These are phyloP conservation scores for Moniliophthora roreri DNA, from an alignment of 1,284 basidiomycete genomes.

Conservation along the genomic window DNA sequence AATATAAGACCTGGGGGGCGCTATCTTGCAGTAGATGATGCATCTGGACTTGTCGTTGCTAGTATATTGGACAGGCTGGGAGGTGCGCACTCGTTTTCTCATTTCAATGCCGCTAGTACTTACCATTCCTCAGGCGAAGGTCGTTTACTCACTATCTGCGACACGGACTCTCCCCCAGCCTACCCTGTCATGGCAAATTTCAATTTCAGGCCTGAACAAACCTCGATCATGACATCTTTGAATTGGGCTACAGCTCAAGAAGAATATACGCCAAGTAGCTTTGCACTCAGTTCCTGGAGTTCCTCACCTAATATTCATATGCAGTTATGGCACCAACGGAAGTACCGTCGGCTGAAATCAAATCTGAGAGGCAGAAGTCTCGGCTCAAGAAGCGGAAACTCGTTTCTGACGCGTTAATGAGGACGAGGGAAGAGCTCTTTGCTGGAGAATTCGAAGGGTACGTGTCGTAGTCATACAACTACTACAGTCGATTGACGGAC, in stretches of 20 bases:
- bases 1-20: constrained; percentile 86
- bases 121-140: constrained; percentile 63
- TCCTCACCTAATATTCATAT: constrained; percentile 11
- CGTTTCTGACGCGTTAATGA: constrained; percentile 56
- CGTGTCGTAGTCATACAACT: constrained; percentile 21
- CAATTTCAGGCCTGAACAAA: constrained; percentile 75
- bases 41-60: constrained; percentile 87
- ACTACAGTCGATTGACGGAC: background rate
- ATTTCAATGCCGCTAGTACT: constrained; percentile 5
- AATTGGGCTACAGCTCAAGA: constrained; percentile 93
- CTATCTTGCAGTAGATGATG: constrained; percentile 91
- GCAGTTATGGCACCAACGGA: constrained; percentile 60
- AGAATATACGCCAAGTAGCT: constrained; percentile 67
- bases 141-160: constrained; percentile 82
- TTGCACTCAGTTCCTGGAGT: constrained; percentile 6
- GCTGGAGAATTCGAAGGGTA: constrained; percentile 86
- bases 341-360: constrained; percentile 49
- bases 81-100: constrained; percentile 43
- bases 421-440: constrained; percentile 81
- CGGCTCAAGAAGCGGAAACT: constrained; percentile 74
- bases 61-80: constrained; percentile 86
- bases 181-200: constrained; percentile 84
- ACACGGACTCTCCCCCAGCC: constrained; percentile 91
- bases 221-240: constrained; percentile 65
- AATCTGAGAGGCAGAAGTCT: constrained; percentile 68